Conservation (phyloP, 1,139 yeast genomes). For the Kluyveromyces sp. region DNA sequence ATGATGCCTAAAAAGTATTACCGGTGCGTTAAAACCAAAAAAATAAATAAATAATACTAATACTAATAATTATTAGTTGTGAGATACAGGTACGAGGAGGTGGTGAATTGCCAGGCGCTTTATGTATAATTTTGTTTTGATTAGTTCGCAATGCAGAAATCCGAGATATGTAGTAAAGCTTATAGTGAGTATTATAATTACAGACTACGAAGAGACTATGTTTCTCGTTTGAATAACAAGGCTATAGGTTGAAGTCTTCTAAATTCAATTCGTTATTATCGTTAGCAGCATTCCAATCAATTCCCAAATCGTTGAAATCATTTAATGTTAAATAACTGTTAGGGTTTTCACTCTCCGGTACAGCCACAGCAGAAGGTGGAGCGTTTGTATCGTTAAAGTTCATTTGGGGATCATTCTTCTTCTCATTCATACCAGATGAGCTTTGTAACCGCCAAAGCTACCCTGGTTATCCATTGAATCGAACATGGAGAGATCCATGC, state of each 20-base stretch:
- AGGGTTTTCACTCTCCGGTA: conserved; percentile 8
- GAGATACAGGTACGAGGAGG: no score
- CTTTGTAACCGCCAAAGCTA: conserved; percentile 15
- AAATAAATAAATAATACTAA: no score
- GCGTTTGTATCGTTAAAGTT: conserved; percentile 4
- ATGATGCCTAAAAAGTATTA: no score
- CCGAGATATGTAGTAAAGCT: no score
- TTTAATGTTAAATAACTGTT: conserved; percentile 30
- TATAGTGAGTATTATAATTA: no score
- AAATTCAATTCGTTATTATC: conserved; percentile 26
- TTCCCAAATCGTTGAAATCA: conserved; percentile 29
- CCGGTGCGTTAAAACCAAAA: no score
- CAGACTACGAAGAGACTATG: no score
- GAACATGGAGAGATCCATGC: conserved; percentile 28
- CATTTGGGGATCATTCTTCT: conserved; percentile 2
- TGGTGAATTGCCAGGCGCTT: no score
- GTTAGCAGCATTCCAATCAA: conserved; percentile 30
- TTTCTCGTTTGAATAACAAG: no score
- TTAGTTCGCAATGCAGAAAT: no score
- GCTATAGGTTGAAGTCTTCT: conserved; percentile 24
- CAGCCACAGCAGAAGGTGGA: conserved; percentile 1
- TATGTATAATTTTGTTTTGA: no score
- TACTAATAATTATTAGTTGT: no score
- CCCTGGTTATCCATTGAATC: conserved; percentile 22
- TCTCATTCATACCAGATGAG: conserved; percentile 7